Evolutionary conservation across 208 protist species (phyloP).

Genomic region (Leishmania major): DNA sequence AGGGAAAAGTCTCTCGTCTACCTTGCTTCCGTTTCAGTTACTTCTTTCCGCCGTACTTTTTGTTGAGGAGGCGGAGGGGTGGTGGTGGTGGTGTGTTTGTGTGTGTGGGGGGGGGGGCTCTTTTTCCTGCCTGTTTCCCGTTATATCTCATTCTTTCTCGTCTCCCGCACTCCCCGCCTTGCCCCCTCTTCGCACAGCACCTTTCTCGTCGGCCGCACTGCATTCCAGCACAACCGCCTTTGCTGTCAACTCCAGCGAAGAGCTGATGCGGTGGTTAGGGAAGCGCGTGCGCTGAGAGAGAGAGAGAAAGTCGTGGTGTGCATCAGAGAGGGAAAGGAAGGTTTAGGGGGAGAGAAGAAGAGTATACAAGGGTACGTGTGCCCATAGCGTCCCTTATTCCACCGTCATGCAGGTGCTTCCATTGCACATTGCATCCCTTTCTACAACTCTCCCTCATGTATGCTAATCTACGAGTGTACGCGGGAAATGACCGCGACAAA

Average conservation of each 20-base stretch:
- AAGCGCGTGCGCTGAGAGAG: background rate
- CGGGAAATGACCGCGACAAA: background rate
- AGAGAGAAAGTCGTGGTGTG: background rate
- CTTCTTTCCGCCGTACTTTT: background rate
- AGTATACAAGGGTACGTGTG: background rate
- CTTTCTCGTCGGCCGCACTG: background rate
- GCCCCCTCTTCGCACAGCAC: background rate
- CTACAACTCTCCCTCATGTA: background rate
- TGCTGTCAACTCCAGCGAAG: background rate
- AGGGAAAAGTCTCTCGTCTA: background rate
- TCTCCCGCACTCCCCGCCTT: background rate
- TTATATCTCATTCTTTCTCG: background rate
- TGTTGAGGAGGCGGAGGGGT: background rate
- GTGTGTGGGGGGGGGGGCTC: background rate
- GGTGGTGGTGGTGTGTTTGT: background rate
- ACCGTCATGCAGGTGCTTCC: background rate
- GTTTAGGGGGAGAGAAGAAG: background rate
- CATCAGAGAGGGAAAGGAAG: background rate
- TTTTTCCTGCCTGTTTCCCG: background rate
- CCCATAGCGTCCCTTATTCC: background rate
- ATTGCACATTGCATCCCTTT: background rate
- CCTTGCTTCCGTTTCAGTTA: background rate
- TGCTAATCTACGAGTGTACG: background rate
- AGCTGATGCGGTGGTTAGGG: background rate
- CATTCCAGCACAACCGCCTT: background rate